phyloP scores from a whole-genome alignment of 176 grass and related monocot genomes.

The Avena sativa region DNA sequence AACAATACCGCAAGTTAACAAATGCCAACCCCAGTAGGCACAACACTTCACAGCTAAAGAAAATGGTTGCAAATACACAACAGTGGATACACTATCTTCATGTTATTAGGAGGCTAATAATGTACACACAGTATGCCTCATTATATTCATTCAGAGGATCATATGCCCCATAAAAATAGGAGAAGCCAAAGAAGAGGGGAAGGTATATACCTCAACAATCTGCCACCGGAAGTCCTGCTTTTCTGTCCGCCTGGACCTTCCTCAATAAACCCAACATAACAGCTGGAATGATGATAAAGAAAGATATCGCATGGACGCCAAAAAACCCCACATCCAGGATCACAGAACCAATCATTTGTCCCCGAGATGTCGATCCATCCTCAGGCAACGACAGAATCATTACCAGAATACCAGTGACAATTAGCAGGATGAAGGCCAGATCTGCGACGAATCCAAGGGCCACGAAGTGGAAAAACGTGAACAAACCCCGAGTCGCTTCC shows the following conservation, averaged over 20 bases:
- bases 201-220: constrained; percentile 24
- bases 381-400: not conserved
- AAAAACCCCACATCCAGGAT: not conserved
- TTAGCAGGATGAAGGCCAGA: not conserved
- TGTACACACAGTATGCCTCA: not conserved
- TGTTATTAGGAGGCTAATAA: not conserved
- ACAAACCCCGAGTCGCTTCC: not conserved
- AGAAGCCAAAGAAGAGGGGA: too few species aligned
- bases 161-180: too few species aligned
- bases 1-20: not conserved
- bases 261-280: not conserved
- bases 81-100: not conserved
- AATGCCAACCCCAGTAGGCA: not conserved
- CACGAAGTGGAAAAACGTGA: too few species aligned
- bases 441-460: not conserved
- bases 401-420: not conserved
- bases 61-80: not conserved
- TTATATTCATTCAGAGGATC: too few species aligned
- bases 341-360: not conserved
- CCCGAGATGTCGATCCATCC: constrained; percentile 4
- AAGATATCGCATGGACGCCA: not conserved
- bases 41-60: too few species aligned
- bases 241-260: not conserved
- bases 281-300: not conserved
- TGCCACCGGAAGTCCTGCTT: not conserved